Conservation (phyloP, 805 yeast species). For the Nakazawaea pomicola region DNA sequence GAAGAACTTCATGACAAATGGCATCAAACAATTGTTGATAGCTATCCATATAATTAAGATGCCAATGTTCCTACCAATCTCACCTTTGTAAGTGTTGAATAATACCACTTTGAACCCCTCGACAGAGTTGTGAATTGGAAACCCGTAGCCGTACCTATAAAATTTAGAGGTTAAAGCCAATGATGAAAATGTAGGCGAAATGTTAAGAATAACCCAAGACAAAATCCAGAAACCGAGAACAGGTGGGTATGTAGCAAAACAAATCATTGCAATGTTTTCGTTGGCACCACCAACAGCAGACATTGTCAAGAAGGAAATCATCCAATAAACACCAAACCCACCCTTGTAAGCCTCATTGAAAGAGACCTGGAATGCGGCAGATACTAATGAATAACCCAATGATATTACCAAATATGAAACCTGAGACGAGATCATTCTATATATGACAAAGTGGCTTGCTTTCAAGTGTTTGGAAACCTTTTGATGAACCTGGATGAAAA, state of each 20-base stretch:
- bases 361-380: slow-evolving; percentile 60
- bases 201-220: slow-evolving; percentile 63
- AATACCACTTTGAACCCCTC: slow-evolving; percentile 58
- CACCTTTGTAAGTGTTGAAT: slow-evolving; percentile 50
- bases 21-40: slow-evolving; percentile 37
- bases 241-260: slow-evolving; percentile 55
- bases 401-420: slow-evolving; percentile 48
- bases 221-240: slow-evolving; percentile 66
- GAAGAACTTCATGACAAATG: slow-evolving; percentile 39
- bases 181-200: slow-evolving; percentile 65
- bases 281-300: slow-evolving; percentile 73
- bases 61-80: slow-evolving; percentile 57
- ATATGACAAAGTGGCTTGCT: slow-evolving; percentile 39
- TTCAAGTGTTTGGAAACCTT: slow-evolving; percentile 42
- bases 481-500: slow-evolving; percentile 50
- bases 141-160: slow-evolving; percentile 59
- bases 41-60: slow-evolving; percentile 58
- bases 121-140: slow-evolving; percentile 64
- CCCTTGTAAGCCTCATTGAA: slow-evolving; percentile 47
- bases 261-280: slow-evolving; percentile 54
- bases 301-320: slow-evolving; percentile 63
- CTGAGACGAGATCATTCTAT: slow-evolving; percentile 46
- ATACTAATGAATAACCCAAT: slow-evolving; percentile 52
- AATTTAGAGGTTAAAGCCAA: slow-evolving; percentile 53
- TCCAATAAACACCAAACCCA: slow-evolving; percentile 76